Conservation (phyloP, 1,139 yeast species). For the Candida sojae region DNA sequence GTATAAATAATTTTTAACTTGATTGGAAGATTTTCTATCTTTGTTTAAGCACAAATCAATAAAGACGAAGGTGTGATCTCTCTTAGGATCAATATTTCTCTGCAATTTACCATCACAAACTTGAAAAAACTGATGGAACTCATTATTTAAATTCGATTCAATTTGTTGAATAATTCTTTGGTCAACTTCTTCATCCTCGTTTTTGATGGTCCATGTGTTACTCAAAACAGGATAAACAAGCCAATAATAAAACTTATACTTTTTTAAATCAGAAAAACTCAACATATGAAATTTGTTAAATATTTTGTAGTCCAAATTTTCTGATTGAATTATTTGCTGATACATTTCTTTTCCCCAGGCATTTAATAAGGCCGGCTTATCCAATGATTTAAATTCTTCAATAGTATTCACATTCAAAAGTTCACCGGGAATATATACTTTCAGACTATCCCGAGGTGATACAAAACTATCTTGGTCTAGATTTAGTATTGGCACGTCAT, state of each 20-base stretch:
- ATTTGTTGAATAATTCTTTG: slow-evolving; percentile 5
- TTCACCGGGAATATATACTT: slow-evolving; percentile 20
- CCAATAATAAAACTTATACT: slow-evolving; percentile 89
- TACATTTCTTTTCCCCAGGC: slow-evolving; percentile 40
- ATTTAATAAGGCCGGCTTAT: slow-evolving; percentile 59
- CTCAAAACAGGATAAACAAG: slow-evolving; percentile 71
- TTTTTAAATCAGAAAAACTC: slow-evolving; percentile 84
- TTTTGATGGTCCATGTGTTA: slow-evolving; percentile 39
- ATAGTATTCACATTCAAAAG: slow-evolving; percentile 74
- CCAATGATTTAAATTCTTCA: slow-evolving; percentile 73
- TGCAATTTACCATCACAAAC: slow-evolving; percentile 10
- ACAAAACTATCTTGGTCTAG: slow-evolving; percentile 47
- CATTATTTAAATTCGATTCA: slow-evolving; percentile 3
- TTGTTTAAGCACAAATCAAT: slow-evolving; percentile 59
- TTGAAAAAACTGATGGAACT: slow-evolving; percentile 17
- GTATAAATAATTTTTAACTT: slow-evolving; percentile 65
- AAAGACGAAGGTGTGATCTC: slow-evolving; percentile 45
- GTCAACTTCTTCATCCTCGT: slow-evolving; percentile 5
- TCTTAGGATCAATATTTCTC: background rate
- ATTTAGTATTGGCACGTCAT: slow-evolving; percentile 40
- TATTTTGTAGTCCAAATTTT: slow-evolving; percentile 12
- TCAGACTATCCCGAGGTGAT: slow-evolving; percentile 12
- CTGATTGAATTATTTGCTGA: slow-evolving; percentile 13
- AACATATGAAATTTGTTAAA: slow-evolving; percentile 55
- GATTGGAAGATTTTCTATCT: slow-evolving; percentile 54